Conservation (phyloP, 2,329 filamentous ascomycete species). For the Xylaria polymorpha region DNA sequence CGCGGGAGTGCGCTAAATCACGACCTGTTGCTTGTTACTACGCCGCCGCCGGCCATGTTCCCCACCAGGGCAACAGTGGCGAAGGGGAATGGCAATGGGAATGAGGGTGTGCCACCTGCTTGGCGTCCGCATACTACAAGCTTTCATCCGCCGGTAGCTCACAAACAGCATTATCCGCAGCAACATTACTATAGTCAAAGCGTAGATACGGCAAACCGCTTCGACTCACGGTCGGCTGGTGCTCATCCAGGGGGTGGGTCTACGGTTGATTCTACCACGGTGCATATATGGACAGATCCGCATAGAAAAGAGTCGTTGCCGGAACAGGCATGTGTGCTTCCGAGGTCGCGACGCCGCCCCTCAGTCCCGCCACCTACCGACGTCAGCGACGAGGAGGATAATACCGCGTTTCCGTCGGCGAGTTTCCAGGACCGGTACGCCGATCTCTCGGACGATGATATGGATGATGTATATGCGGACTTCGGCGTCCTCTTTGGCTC, state of each 20-base stretch:
- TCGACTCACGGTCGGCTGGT: neutral
- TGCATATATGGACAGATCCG: neutral
- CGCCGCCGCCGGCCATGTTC: slow-evolving; percentile 35
- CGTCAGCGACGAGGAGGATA: slow-evolving; percentile 57
- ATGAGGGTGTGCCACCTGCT: slow-evolving; percentile 34
- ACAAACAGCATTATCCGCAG: neutral
- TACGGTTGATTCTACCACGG: neutral
- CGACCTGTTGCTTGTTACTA: slow-evolving; percentile 50
- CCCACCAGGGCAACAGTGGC: neutral
- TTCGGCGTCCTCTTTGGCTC: slow-evolving; percentile 64
- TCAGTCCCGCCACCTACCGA: slow-evolving; percentile 2
- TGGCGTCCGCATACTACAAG: slow-evolving; percentile 48
- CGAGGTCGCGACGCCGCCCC: neutral
- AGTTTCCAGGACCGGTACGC: slow-evolving; percentile 59
- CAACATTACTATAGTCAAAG: neutral
- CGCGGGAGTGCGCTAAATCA: slow-evolving; percentile 52
- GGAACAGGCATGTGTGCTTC: neutral
- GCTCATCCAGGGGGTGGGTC: neutral
- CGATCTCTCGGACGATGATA: slow-evolving; percentile 56
- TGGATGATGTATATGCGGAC: slow-evolving; percentile 66
- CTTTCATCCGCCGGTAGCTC: slow-evolving; percentile 26
- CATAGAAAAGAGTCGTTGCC: neutral
- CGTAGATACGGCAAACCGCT: neutral
- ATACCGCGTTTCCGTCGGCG: slow-evolving; percentile 60
- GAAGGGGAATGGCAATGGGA: neutral